Base-by-base conservation (phyloP, 2,329 filamentous ascomycete genomes). In the Westerdykella aurantiaca region DNA sequence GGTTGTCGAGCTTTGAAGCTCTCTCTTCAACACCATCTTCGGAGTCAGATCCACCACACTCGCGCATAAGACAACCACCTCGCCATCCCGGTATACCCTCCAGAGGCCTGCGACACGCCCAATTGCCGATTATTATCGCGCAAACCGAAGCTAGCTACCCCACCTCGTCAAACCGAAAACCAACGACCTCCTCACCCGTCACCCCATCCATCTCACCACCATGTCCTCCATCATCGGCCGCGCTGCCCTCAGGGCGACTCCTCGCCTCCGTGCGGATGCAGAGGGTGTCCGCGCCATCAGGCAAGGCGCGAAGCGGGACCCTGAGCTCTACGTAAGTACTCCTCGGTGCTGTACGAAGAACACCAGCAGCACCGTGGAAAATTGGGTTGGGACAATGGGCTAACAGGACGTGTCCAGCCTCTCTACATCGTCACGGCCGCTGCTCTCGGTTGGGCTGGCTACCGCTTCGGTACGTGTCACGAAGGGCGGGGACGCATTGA, bases 241-340 rank as follows among this genome's bases (percentile, higher is more conserved):
- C 57, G 57, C 69, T 46, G 72, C 70, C 53, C 68, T 74, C 60
- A 66, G 70, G 51, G 71, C 72, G 44, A 60, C 71, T 47, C 72
- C 68, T 52, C 64, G 69, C 68, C 66, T 73, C 63, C 66, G 63
- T 56, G 60, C 64, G 49, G 40, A 65, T 53, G 48, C 60, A 64
- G 33, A 35, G 33, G 33, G 33, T 18, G 33, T 13, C n/a, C 33
- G 69, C 50, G 69, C 67, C 56, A 70, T 86, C 61, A 76, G 79
- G 64, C 75, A 81, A 66, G 83, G 77, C 57, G 80, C 82, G 44
- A 82, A 80, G 73, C 74, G 74, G 67, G 83, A 88, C 68, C 84
- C 84, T 46, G 84, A 88, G 73, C 82, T 87, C 66, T 86, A 83
- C 67, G 83, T 87, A 79, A 56, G 79, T 49, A 29, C 25, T 29